Evolutionary conservation across 148 eudicot genomes (phyloP).

Genomic region (Gaultheria prostrata): DNA sequence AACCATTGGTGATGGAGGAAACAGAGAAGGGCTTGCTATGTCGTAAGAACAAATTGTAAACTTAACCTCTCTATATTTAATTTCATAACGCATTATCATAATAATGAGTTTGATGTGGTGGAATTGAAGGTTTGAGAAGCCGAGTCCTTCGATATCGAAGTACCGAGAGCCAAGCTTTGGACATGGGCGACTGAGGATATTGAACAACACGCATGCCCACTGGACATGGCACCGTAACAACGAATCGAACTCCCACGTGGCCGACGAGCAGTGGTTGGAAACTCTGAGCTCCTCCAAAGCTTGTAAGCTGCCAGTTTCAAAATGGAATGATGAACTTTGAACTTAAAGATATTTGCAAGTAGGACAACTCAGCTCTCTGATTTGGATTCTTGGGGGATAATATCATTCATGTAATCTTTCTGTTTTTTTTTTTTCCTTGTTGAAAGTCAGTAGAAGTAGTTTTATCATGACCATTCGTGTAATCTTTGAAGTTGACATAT

Average conservation of each 20-base stretch:
- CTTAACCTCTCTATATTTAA: background rate
- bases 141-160: constrained; percentile 54
- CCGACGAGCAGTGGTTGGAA: constrained; percentile 56
- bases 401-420: too few relatives aligned
- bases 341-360: background rate
- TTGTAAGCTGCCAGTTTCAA: constrained; percentile 22
- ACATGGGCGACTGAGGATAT: constrained; percentile 69
- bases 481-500: background rate
- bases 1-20: constrained; percentile 92
- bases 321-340: constrained; percentile 24
- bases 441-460: too few relatives aligned
- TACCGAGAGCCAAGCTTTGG: constrained; percentile 80
- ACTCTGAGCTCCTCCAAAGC: constrained; percentile 40
- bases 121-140: constrained; percentile 51
- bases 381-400: background rate
- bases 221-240: constrained; percentile 84
- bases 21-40: constrained; percentile 72
- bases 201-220: constrained; percentile 63
- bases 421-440: too few relatives aligned
- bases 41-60: constrained; percentile 41
- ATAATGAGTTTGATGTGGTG: background rate
- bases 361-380: background rate
- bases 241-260: constrained; percentile 38
- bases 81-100: too few relatives aligned
- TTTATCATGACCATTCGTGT: too few relatives aligned